Evolutionary conservation across 805 yeast species (phyloP), one percentile per base, ranked within the genome.

Genomic region (Cyberlindnera veronae): DNA sequence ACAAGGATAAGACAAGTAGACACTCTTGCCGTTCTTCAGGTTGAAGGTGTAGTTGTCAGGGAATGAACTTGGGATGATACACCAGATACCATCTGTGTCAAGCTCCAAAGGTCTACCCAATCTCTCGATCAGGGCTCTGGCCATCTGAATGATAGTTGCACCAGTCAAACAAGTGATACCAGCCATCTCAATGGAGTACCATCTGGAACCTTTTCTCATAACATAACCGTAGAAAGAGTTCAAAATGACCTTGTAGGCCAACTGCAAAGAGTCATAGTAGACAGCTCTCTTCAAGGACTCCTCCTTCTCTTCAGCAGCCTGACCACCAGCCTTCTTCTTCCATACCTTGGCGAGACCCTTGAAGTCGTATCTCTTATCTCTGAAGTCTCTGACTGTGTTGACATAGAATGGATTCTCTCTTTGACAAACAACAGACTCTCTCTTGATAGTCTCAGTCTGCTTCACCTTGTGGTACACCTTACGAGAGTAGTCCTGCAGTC

Each of bases 171-270:
- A 95, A 0, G 99, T 93, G 15, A 93, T 93, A 48, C 99, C 99
- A 0, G 99, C 99, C 99, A 95, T 93, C 62, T 93, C 99, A 93
- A 93, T 89, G 0, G 99, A 93, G 56, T 90, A 93, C 99, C 99
- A 93, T 45, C 99, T 74, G 0, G 99, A 93, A 29, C 99, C 99
- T 56, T 93, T 93, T 64, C 99, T 77, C 99, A 93, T 93, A 12
- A 93, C 99, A 56, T 93, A 93, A 36, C 99, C 99, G 55, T 93
- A 93, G 60, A 93, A 93, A 0, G 98, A 91, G 58, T 93, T 93
- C 55, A 93, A 72, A 65, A 93, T 93, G 57, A 91, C 97, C 57
- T 93, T 93, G 62, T 93, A 98, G 0, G 99, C 99, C 49, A 93
- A 72, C 64, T 93, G 99, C 53, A 93, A 68, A 2, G 99, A 91